phyloP scores from a whole-genome alignment of 2,329 filamentous ascomycete genomes.

The Trichoderma citrinoviride region DNA sequence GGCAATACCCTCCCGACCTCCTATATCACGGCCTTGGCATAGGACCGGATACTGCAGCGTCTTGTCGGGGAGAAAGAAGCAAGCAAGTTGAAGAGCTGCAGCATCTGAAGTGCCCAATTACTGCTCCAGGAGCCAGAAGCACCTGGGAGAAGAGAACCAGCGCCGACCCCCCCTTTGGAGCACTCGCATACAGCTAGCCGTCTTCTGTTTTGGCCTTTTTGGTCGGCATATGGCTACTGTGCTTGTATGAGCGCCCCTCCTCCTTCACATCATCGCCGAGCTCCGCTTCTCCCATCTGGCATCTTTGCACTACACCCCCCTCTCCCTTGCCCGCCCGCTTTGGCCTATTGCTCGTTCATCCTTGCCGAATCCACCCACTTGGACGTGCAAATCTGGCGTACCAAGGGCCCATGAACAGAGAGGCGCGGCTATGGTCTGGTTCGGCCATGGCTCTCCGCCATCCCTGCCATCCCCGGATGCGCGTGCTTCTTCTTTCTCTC shows the following conservation, averaged over 20 bases:
- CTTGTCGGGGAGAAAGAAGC: background rate
- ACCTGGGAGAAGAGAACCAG: background rate
- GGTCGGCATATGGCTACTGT: background rate
- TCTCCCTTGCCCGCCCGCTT: background rate
- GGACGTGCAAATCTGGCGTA: constrained; percentile 26
- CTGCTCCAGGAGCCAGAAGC: background rate
- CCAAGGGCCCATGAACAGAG: constrained; percentile 21
- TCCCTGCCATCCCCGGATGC: constrained; percentile 24
- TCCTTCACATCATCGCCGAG: constrained; percentile 13
- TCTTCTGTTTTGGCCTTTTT: background rate
- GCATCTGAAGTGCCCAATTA: background rate
- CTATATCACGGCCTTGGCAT: background rate
- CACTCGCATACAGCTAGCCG: background rate
- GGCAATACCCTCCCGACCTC: background rate
- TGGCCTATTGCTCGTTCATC: constrained; percentile 2
- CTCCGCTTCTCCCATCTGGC: constrained; percentile 14
- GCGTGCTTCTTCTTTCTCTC: constrained; percentile 21
- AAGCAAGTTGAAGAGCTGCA: background rate
- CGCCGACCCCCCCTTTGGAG: background rate
- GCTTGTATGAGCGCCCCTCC: background rate
- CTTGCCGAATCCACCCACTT: constrained; percentile 18
- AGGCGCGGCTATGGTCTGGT: background rate
- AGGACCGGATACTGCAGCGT: background rate
- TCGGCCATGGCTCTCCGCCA: constrained; percentile 13
- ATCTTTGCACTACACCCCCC: constrained; percentile 13